phyloP scores from a whole-genome alignment of 805 yeast genomes.

The Zygoascus biomembranicola region DNA sequence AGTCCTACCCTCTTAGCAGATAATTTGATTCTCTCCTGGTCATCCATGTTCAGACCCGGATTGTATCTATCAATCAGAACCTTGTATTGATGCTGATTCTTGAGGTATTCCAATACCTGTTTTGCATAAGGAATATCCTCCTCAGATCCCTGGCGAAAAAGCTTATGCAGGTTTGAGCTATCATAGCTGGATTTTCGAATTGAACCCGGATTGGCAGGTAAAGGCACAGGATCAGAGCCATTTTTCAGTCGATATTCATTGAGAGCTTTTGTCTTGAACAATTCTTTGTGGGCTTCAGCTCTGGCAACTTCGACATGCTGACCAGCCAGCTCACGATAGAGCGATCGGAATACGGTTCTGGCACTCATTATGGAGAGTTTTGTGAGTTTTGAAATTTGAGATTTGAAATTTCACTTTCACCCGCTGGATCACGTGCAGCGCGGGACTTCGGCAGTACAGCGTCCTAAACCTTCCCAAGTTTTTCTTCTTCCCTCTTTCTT shows the following conservation, averaged over 20 bases:
- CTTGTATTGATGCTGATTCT: constrained; percentile 67
- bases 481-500: neutral
- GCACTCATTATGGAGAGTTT: neutral
- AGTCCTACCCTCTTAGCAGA: constrained; percentile 90
- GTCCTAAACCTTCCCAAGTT: neutral
- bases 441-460: neutral
- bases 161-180: neutral
- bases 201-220: neutral
- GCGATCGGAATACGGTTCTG: constrained; percentile 15
- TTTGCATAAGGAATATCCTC: constrained; percentile 33
- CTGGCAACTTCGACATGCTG: constrained; percentile 16
- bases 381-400: too few species aligned
- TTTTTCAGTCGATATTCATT: constrained; percentile 5
- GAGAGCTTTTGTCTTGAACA: constrained; percentile 6
- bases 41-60: constrained; percentile 71
- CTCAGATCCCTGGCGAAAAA: constrained; percentile 8
- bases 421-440: neutral
- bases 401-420: too few species aligned
- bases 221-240: neutral
- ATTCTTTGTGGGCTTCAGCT: constrained; percentile 13
- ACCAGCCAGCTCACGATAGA: constrained; percentile 22
- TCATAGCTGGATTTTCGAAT: neutral
- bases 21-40: constrained; percentile 64
- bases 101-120: constrained; percentile 57
- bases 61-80: constrained; percentile 79